These are phyloP conservation scores for Boletellus emodensis DNA, from an alignment of 768 basidiomycete genomes.

Conservation along the genomic window DNA sequence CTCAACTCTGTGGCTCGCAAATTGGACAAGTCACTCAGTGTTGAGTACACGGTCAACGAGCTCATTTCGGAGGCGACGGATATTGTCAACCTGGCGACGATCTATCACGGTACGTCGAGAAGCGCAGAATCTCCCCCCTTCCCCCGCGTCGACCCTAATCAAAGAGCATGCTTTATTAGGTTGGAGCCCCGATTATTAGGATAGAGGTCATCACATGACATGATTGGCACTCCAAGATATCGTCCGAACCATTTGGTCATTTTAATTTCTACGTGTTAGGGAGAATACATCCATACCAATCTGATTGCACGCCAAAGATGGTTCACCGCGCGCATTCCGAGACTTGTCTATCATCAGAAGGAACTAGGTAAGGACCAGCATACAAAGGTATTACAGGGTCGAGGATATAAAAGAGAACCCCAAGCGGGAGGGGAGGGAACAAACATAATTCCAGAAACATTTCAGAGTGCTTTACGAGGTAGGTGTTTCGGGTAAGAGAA, in stretches of 20 bases:
- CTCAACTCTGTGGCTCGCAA: conserved; percentile 77
- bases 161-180: conserved; percentile 23
- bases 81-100: conserved; percentile 65
- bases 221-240: not conserved
- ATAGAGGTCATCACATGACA: not conserved
- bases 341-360: conserved; percentile 25
- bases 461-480: conserved; percentile 5
- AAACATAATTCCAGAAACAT: conserved; percentile 15
- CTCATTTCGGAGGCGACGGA: conserved; percentile 88
- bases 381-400: conserved; percentile 30
- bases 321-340: conserved; percentile 15
- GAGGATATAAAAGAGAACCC: conserved; percentile 24
- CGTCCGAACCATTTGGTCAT: not conserved
- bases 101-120: conserved; percentile 62
- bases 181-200: conserved; percentile 41
- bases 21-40: conserved; percentile 78
- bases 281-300: conserved; percentile 10
- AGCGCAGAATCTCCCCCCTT: not conserved
- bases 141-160: not conserved
- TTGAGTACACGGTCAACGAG: conserved; percentile 91
- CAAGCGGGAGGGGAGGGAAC: conserved; percentile 3
- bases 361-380: conserved; percentile 12
- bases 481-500: conserved; percentile 13
- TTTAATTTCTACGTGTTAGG: conserved; percentile 7
- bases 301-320: conserved; percentile 9